phyloP scores from a whole-genome alignment of 129 eudicot genomes.

The Rutidosis leptorrhynchoides region DNA sequence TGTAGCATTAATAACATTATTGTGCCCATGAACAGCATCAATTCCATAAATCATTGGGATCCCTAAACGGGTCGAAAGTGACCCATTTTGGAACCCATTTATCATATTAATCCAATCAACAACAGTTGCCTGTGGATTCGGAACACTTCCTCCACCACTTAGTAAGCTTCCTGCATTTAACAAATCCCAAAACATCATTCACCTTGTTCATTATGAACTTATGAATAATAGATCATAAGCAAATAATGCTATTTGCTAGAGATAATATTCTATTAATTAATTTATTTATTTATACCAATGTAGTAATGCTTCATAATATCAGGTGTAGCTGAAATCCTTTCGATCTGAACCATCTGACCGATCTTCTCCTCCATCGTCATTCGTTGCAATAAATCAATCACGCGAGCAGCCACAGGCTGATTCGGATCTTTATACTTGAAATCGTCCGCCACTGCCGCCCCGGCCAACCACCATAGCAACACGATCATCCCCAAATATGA shows the following conservation, averaged over 20 bases:
- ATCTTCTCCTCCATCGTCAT: conserved; percentile 58
- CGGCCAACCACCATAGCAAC: conserved; percentile 27
- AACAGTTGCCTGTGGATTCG: conserved; percentile 63
- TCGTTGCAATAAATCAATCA: conserved; percentile 41
- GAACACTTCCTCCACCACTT: conserved; percentile 94
- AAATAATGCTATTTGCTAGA: not conserved
- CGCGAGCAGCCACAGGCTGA: conserved; percentile 42
- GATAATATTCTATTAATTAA: not conserved
- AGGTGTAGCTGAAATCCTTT: conserved; percentile 47
- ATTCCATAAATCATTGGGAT: conserved; percentile 95
- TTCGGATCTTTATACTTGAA: conserved; percentile 52
- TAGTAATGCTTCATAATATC: conserved; percentile 41
- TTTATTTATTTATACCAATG: conserved; percentile 38
- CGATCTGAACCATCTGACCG: conserved; percentile 68
- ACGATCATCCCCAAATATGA: conserved; percentile 35
- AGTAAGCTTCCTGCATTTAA: conserved; percentile 64
- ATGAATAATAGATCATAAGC: not conserved
- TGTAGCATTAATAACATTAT: conserved; percentile 81
- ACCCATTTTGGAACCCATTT: conserved; percentile 68
- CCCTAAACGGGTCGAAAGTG: conserved; percentile 74
- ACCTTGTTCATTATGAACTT: no score
- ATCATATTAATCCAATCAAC: conserved; percentile 87
- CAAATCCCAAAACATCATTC: conserved; percentile 1
- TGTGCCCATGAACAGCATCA: conserved; percentile 94
- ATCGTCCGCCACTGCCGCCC: conserved; percentile 18